Evolutionary conservation across 257 asterid genomes (phyloP).

Genomic region (Plectranthus barbatus): DNA sequence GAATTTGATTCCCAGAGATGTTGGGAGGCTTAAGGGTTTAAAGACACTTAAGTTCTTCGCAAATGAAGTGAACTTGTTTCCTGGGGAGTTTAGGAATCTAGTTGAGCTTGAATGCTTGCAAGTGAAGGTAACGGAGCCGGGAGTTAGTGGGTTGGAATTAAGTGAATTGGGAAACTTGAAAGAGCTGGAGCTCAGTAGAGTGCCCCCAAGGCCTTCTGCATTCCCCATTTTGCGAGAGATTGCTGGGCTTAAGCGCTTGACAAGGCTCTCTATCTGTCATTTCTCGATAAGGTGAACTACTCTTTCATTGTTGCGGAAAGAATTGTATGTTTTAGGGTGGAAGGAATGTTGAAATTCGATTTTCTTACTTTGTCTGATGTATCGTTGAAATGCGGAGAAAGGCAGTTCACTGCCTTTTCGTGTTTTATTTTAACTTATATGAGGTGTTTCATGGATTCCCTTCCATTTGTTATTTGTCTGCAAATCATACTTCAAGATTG

Average conservation of each 20-base stretch:
- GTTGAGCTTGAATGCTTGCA: slow-evolving; percentile 69
- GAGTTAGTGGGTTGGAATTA: slow-evolving; percentile 66
- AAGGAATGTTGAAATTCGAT: background rate
- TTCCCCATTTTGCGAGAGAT: slow-evolving; percentile 62
- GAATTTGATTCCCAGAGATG: slow-evolving; percentile 58
- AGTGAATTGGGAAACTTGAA: slow-evolving; percentile 59
- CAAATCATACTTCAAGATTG: background rate
- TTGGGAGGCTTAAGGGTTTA: slow-evolving; percentile 53
- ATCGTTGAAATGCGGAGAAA: background rate
- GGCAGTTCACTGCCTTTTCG: background rate
- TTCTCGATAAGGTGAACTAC: slow-evolving; percentile 69
- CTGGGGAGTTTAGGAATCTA: slow-evolving; percentile 53
- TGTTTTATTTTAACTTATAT: background rate
- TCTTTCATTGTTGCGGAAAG: background rate
- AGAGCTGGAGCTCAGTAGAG: slow-evolving; percentile 81
- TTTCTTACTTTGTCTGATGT: background rate
- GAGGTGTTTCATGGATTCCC: background rate
- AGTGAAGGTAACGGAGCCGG: slow-evolving; percentile 56
- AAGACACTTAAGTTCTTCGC: slow-evolving; percentile 73
- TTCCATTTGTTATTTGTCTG: background rate
- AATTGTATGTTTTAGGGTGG: too few relatives aligned
- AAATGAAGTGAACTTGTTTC: slow-evolving; percentile 75
- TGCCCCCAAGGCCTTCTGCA: slow-evolving; percentile 64
- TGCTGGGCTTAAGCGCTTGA: slow-evolving; percentile 63
- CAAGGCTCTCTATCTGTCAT: slow-evolving; percentile 80